Percentiles rank a stretch among this genome's conserved stretches.
These are phyloP conservation scores for Prototheca wickerhamii DNA, from an alignment of 163 green algal species.

Conservation along the genomic window DNA sequence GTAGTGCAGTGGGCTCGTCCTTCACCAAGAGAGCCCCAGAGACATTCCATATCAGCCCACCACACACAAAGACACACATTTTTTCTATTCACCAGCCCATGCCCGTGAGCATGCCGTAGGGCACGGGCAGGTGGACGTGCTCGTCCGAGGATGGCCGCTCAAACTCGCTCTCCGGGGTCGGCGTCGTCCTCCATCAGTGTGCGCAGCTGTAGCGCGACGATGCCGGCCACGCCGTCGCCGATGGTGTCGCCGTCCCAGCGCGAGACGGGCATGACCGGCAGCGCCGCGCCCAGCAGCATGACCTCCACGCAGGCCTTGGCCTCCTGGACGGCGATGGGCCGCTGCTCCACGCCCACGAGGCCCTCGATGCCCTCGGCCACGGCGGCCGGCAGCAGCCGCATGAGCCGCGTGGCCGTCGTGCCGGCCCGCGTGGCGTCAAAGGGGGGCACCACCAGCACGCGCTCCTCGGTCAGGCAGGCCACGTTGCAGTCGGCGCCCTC, in stretches of 20 bases:
- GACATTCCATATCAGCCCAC: too few species aligned
- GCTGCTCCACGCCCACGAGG: conserved; percentile 41
- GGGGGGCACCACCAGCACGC: conserved; percentile 53
- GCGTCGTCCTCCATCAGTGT: conserved; percentile 52
- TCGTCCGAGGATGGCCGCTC: too few species aligned
- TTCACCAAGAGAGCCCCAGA: too few species aligned
- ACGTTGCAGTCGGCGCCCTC: conserved; percentile 66
- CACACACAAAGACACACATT: too few species aligned
- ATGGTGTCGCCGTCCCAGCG: conserved; percentile 40
- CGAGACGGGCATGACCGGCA: conserved; percentile 38
- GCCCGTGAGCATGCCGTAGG: conserved; percentile 60
- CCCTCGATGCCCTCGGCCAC: conserved; percentile 15
- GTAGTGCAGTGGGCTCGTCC: too few species aligned
- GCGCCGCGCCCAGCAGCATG: conserved; percentile 43
- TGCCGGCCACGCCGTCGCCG: conserved; percentile 39
- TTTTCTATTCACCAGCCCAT: conserved; percentile 31
- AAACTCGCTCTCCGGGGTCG: conserved; percentile 5
- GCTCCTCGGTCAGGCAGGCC: conserved; percentile 51
- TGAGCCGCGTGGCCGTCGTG: conserved; percentile 45
- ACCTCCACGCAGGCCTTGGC: conserved; percentile 51
- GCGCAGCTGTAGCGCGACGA: conserved; percentile 50
- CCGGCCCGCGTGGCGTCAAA: conserved; percentile 43
- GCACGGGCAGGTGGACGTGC: conserved; percentile 45
- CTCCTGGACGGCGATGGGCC: conserved; percentile 55
- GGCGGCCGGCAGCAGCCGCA: conserved; percentile 42